These are phyloP conservation scores for Verbascum thapsus DNA, from an alignment of 257 asterid species.

Conservation along the genomic window DNA sequence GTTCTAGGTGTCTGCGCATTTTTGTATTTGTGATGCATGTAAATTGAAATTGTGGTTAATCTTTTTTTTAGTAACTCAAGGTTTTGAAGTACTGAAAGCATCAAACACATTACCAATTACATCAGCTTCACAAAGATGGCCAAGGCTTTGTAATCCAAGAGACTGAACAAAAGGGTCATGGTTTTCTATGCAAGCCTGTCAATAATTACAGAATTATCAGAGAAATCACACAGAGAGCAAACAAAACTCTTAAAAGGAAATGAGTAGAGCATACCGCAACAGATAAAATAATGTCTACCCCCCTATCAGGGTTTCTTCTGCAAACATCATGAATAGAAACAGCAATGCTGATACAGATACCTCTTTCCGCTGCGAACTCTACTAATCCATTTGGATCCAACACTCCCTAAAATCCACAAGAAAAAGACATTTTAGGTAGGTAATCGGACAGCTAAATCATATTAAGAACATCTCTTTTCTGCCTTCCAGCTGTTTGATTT, in stretches of 20 bases:
- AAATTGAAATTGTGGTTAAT: slow-evolving; percentile 20
- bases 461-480: not conserved
- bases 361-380: slow-evolving; percentile 56
- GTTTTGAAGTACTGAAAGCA: slow-evolving; percentile 19
- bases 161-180: slow-evolving; percentile 77
- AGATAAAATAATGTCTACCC: slow-evolving; percentile 93
- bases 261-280: slow-evolving; percentile 67
- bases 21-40: slow-evolving; percentile 12
- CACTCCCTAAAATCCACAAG: slow-evolving; percentile 61
- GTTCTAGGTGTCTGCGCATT: slow-evolving; percentile 19
- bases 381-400: slow-evolving; percentile 59
- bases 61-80: slow-evolving; percentile 6
- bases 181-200: slow-evolving; percentile 84
- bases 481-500: slow-evolving; percentile 2
- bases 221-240: slow-evolving; percentile 33
- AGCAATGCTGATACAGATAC: slow-evolving; percentile 73
- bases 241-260: slow-evolving; percentile 33
- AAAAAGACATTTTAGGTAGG: slow-evolving; percentile 16
- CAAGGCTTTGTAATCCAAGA: slow-evolving; percentile 87
- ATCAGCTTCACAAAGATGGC: slow-evolving; percentile 97
- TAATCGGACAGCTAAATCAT: not conserved
- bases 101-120: slow-evolving; percentile 65
- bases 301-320: slow-evolving; percentile 92
- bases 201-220: slow-evolving; percentile 37
- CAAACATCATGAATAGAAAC: slow-evolving; percentile 85